Conservation (phyloP, 1,139 yeast species). For the Blastobotrys persicus region DNA sequence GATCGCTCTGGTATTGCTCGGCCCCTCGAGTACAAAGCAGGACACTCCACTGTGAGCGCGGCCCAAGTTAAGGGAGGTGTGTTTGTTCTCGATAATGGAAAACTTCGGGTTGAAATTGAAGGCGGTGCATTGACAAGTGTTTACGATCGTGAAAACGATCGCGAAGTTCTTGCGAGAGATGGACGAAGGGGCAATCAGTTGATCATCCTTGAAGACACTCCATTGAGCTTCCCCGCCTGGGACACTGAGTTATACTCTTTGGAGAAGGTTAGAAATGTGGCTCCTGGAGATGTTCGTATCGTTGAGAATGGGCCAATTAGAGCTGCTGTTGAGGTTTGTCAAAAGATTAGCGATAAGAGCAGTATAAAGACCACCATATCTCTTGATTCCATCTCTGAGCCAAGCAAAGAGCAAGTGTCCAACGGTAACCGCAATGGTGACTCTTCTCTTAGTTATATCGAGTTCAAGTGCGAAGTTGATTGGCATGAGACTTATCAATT, state of each 20-base stretch:
- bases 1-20: conserved; percentile 10
- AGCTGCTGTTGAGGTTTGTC: conserved; percentile 57
- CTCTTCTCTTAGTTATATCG: conserved; percentile 39
- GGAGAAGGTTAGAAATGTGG: conserved; percentile 58
- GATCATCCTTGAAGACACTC: conserved; percentile 82
- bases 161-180: conserved; percentile 65
- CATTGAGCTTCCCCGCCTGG: conserved; percentile 93
- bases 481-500: conserved; percentile 91
- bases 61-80: conserved; percentile 37
- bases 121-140: conserved; percentile 70
- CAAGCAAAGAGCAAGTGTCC: conserved; percentile 25
- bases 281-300: conserved; percentile 45
- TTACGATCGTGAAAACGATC: conserved; percentile 54
- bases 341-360: conserved; percentile 55
- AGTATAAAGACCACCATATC: conserved; percentile 69
- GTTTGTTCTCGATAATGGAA: conserved; percentile 57
- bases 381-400: conserved; percentile 52
- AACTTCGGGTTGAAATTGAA: conserved; percentile 56
- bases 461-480: conserved; percentile 65
- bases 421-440: conserved; percentile 20
- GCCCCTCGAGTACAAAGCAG: conserved; percentile 8
- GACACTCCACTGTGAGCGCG: conserved; percentile 6
- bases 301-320: conserved; percentile 56
- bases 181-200: conserved; percentile 69
- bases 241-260: conserved; percentile 89